phyloP scores from a whole-genome alignment of 352 stramenopile species.

The Phytophthora rubi region DNA sequence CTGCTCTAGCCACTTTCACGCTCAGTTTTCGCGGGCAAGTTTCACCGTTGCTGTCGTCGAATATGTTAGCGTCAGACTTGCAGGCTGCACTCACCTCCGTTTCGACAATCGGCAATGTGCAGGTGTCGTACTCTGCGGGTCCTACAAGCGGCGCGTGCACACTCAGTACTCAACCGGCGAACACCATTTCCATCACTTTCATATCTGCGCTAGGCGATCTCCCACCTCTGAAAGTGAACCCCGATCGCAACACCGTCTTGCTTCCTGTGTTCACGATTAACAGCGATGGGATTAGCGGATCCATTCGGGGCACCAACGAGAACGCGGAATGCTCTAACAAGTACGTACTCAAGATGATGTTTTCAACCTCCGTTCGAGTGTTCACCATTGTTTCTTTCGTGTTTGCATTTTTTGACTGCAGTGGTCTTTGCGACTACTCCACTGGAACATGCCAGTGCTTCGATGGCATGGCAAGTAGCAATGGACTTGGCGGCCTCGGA shows the following conservation, averaged over 20 bases:
- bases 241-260: slow-evolving; percentile 36
- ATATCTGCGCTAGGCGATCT: slow-evolving; percentile 61
- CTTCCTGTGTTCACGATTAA: slow-evolving; percentile 62
- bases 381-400: not conserved
- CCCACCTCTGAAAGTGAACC: slow-evolving; percentile 51
- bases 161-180: slow-evolving; percentile 35
- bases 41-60: slow-evolving; percentile 49
- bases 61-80: slow-evolving; percentile 40
- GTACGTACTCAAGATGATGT: slow-evolving; percentile 34
- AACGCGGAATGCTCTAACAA: slow-evolving; percentile 81
- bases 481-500: slow-evolving; percentile 53
- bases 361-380: not conserved
- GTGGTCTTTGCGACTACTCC: slow-evolving; percentile 65
- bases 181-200: slow-evolving; percentile 74
- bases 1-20: slow-evolving; percentile 51
- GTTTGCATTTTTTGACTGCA: slow-evolving; percentile 22
- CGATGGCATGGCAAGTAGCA: slow-evolving; percentile 72
- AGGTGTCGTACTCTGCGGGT: slow-evolving; percentile 63
- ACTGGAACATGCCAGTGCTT: slow-evolving; percentile 69
- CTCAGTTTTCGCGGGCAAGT: slow-evolving; percentile 66
- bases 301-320: slow-evolving; percentile 68
- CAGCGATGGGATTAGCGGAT: slow-evolving; percentile 57
- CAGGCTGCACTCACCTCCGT: slow-evolving; percentile 53
- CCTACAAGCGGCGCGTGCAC: slow-evolving; percentile 55
- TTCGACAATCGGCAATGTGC: slow-evolving; percentile 43